Evolutionary conservation across 768 basidiomycete genomes (phyloP), one percentile per base, ranked within the genome.

Genomic region (Tricholoma matsutake): DNA sequence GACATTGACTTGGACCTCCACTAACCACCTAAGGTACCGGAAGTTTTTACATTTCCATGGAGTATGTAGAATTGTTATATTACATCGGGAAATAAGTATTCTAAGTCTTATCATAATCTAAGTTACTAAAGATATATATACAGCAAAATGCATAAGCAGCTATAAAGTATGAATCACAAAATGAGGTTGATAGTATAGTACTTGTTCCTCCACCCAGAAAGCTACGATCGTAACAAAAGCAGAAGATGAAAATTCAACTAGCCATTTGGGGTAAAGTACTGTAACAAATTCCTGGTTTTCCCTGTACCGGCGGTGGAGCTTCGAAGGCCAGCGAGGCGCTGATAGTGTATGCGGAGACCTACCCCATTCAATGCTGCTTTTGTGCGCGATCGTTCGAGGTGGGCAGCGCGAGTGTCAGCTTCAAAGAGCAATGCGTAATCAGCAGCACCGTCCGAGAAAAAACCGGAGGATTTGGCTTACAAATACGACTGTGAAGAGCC

Each of bases 351-450:
- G 22, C 86, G 82, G 76, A 88, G 80, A 8, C 82, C 77, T 13
- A 91, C 71, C 47, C 82, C 83, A 67, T 92, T 88, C 54, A 92
- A 71, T 0, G 81, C 80, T 2, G 84, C 87, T 65, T 92, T 93
- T 4, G 85, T 81, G 59, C 87, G 81, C 2, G 91, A 90, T 52
- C 91, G 85, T 63, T 92, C 90, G 34, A 93, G 78, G 70, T 89
- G 84, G 1, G 86, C 84, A 28, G 88, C 89, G 51, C 89, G 86
- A 2, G 85, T 86, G 68, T 92, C 91, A 51, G 83, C 89, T 91
- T 61, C 11, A 45, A 37, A 35, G 32, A 34, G 9, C 16, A 29
- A n/a, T 37, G 16, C 39, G 37, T 6, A 9, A 11, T 58, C 9
- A 49, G 7, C 10, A 43, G 28, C 22, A 13, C 9, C 13, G 13